These are phyloP conservation scores for Lachnum nothofagi DNA, from an alignment of 2,329 filamentous ascomycete genomes.

Conservation along the genomic window DNA sequence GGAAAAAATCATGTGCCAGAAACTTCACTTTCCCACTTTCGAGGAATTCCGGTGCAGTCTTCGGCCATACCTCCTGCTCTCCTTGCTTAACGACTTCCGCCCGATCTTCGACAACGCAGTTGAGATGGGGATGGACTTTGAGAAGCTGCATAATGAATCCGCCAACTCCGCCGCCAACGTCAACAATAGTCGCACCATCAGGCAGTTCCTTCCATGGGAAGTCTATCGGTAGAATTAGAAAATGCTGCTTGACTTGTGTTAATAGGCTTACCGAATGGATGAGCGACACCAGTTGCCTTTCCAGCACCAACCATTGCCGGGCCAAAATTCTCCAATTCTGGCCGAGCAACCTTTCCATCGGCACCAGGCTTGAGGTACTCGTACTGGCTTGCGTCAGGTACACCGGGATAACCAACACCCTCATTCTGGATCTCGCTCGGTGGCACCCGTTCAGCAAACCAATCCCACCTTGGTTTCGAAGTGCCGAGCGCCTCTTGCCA, in stretches of 20 bases:
- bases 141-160: constrained; percentile 32
- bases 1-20: too few species aligned
- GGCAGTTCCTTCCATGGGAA: constrained; percentile 28
- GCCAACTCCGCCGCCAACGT: constrained; percentile 33
- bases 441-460: too few species aligned
- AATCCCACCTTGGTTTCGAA: too few species aligned
- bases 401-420: too few species aligned
- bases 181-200: constrained; percentile 24
- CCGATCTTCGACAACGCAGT: constrained; percentile 37
- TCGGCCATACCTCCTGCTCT: too few species aligned
- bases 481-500: too few species aligned
- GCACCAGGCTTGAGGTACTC: neutral
- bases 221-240: constrained; percentile 15
- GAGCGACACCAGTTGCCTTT: constrained; percentile 25
- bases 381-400: too few species aligned
- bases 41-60: too few species aligned
- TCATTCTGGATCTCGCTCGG: too few species aligned
- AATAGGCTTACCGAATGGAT: constrained; percentile 23
- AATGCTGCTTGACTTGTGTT: neutral
- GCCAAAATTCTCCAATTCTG: constrained; percentile 26
- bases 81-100: constrained; percentile 20
- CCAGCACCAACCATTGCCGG: constrained; percentile 32
- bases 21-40: too few species aligned
- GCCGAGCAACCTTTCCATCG: constrained; percentile 12
- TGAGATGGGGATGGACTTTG: constrained; percentile 32